Evolutionary conservation across 2,329 filamentous ascomycete genomes (phyloP).

Genomic region (Orbilia brochopaga): DNA sequence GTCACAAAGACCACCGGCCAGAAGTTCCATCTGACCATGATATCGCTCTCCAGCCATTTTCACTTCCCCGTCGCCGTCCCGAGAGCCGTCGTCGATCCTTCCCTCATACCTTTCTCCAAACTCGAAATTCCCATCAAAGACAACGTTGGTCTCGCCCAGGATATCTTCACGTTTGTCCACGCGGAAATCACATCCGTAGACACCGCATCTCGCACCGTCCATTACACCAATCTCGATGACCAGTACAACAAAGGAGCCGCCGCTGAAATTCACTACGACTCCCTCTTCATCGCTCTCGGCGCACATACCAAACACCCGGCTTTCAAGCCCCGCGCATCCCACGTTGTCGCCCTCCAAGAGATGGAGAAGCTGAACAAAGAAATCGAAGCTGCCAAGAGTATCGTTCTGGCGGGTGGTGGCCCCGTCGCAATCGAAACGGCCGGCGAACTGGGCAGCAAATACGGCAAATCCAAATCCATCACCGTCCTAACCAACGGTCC

Average conservation of each 20-base stretch:
- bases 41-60: conserved; percentile 42
- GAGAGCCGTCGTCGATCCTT: conserved; percentile 41
- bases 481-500: conserved; percentile 43
- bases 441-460: conserved; percentile 37
- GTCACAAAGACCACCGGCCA: conserved; percentile 28
- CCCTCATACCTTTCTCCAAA: conserved; percentile 10
- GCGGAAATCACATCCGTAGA: conserved; percentile 38
- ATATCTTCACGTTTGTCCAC: conserved; percentile 39
- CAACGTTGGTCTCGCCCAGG: conserved; percentile 20
- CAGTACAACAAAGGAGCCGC: conserved; percentile 32
- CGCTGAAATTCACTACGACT: conserved; percentile 40
- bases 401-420: conserved; percentile 41
- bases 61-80: conserved; percentile 39
- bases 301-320: conserved; percentile 26
- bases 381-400: conserved; percentile 33
- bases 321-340: conserved; percentile 35
- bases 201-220: conserved; percentile 22
- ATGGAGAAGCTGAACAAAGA: conserved; percentile 39
- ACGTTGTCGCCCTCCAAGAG: conserved; percentile 16
- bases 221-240: conserved; percentile 40
- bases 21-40: conserved; percentile 44
- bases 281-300: conserved; percentile 38
- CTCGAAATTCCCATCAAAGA: conserved; percentile 37
- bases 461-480: conserved; percentile 30
- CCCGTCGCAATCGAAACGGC: conserved; percentile 37